phyloP scores from a whole-genome alignment of 495 filamentous ascomycete species.

The Aspergillus indologenus region DNA sequence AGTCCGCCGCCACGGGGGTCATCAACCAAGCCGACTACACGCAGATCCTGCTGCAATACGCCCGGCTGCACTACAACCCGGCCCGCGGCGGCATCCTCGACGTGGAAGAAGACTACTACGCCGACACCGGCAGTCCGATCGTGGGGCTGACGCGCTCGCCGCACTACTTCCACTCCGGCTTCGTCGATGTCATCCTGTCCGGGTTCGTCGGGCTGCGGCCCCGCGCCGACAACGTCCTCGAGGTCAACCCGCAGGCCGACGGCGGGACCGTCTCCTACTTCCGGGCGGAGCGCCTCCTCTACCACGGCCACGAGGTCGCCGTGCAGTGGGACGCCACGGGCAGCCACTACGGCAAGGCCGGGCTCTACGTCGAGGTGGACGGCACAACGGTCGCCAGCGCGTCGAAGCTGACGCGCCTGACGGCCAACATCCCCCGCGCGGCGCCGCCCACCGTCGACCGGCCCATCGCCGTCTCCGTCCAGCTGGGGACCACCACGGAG shows the following conservation, averaged over 20 bases:
- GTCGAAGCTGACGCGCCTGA: conserved; percentile 12
- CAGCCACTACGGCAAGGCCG: conserved; percentile 20
- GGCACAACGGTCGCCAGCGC: conserved; percentile 15
- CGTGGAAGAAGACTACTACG: conserved; percentile 30
- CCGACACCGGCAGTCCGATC: conserved; percentile 24
- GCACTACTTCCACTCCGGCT: conserved; percentile 35
- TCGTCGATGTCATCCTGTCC: conserved; percentile 25
- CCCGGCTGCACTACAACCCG: conserved; percentile 27
- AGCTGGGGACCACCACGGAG: conserved; percentile 15
- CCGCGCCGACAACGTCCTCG: conserved; percentile 24
- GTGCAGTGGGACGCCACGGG: conserved; percentile 29
- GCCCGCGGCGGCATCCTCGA: conserved; percentile 24
- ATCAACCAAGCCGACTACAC: conserved; percentile 24
- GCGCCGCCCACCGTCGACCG: conserved; percentile 11
- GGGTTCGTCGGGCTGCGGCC: conserved; percentile 30
- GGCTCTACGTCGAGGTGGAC: conserved; percentile 27
- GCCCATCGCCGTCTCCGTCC: conserved; percentile 23
- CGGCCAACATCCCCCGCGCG: conserved; percentile 9
- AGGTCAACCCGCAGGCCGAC: conserved; percentile 28
- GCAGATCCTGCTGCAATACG: conserved; percentile 25
- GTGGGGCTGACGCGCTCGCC: conserved; percentile 24
- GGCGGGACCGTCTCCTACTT: conserved; percentile 21
- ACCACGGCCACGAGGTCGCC: conserved; percentile 30
- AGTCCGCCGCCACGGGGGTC: conserved; percentile 11
- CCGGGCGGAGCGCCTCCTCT: conserved; percentile 27